A percentile compares a stretch with the other conserved stretches of the same genome.
phyloP scores from a whole-genome alignment of 495 filamentous ascomycete species.

The Delitschia confertaspora region DNA sequence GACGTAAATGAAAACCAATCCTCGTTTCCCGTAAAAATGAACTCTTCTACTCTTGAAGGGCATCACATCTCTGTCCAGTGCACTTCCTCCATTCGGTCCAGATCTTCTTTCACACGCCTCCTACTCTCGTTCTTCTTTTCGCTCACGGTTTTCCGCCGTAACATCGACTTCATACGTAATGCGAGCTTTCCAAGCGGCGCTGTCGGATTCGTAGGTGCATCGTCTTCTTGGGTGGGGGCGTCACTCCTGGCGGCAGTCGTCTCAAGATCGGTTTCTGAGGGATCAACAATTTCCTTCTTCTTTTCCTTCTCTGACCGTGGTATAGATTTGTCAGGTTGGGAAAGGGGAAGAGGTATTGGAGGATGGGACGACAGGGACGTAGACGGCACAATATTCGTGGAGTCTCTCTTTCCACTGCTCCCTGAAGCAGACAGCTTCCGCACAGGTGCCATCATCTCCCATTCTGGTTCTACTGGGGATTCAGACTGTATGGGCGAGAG shows the following conservation, averaged over 20 bases:
- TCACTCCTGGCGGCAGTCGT: constrained; percentile 1
- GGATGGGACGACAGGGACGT: not conserved
- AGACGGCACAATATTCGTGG: not conserved
- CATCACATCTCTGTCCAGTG: constrained; percentile 18
- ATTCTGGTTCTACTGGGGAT: constrained; percentile 5
- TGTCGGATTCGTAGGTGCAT: too few relatives aligned
- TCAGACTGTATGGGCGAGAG: constrained; percentile 1
- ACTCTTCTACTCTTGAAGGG: too few relatives aligned
- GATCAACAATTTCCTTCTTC: constrained; percentile 4
- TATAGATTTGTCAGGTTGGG: not conserved
- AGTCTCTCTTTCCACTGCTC: too few relatives aligned
- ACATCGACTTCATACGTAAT: constrained; percentile 8
- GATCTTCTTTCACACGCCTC: constrained; percentile 1
- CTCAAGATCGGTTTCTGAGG: not conserved
- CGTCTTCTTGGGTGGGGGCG: not conserved
- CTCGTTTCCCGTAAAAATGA: too few relatives aligned
- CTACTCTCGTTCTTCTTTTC: constrained; percentile 14
- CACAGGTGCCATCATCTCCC: constrained; percentile 14
- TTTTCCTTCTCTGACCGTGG: not conserved
- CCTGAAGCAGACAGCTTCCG: too few relatives aligned
- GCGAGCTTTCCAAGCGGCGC: constrained; percentile 10
- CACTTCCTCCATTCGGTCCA: constrained; percentile 7
- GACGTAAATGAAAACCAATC: too few relatives aligned
- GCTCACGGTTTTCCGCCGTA: constrained; percentile 6
- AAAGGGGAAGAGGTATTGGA: not conserved